phyloP scores from a whole-genome alignment of 768 basidiomycete genomes.

The Lyophyllum shimeji region DNA sequence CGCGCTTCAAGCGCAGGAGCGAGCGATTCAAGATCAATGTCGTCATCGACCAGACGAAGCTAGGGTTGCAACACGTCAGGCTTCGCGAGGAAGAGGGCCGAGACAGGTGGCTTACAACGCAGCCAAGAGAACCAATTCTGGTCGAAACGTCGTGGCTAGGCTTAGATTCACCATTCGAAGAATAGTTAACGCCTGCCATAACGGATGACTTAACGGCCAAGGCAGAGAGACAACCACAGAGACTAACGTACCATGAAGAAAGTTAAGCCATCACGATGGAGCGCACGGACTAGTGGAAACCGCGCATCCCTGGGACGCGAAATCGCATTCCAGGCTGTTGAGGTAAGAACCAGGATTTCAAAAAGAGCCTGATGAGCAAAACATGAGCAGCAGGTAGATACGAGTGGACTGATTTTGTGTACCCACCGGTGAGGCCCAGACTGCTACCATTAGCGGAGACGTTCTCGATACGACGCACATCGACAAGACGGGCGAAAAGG shows the following conservation, averaged over 20 bases:
- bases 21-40: slow-evolving; percentile 32
- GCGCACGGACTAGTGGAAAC: slow-evolving; percentile 24
- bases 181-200: slow-evolving; percentile 19
- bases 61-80: slow-evolving; percentile 8
- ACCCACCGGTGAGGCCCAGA: slow-evolving; percentile 33
- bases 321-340: slow-evolving; percentile 32
- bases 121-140: slow-evolving; percentile 24
- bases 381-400: neutral
- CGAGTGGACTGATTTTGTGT: slow-evolving; percentile 6
- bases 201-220: neutral
- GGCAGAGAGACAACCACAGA: neutral
- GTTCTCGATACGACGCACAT: slow-evolving; percentile 28
- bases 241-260: slow-evolving; percentile 30
- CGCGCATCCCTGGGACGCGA: slow-evolving; percentile 28
- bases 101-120: slow-evolving; percentile 24
- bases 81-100: neutral
- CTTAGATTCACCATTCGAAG: slow-evolving; percentile 27
- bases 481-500: slow-evolving; percentile 16
- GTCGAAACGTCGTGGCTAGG: slow-evolving; percentile 16
- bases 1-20: slow-evolving; percentile 25
- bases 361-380: slow-evolving; percentile 22
- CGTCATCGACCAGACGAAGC: slow-evolving; percentile 34
- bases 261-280: slow-evolving; percentile 32
- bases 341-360: slow-evolving; percentile 30
- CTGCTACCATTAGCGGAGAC: slow-evolving; percentile 18